Conservation (phyloP, 2,329 filamentous ascomycete genomes). For the Hysterium pulicare region DNA sequence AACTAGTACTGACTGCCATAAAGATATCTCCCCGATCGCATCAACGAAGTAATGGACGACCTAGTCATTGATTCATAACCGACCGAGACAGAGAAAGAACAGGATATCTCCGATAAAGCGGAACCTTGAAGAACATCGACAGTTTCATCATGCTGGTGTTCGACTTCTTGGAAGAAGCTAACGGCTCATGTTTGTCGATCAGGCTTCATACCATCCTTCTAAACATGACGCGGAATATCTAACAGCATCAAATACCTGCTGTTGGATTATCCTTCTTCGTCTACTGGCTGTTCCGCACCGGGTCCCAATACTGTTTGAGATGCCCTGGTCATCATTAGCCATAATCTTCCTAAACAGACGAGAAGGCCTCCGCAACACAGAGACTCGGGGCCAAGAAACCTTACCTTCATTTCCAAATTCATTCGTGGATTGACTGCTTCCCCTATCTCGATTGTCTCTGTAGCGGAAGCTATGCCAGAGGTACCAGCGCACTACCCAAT, state of each 20-base stretch:
- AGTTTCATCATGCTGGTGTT: neutral
- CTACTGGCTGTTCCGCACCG: neutral
- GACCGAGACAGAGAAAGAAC: neutral
- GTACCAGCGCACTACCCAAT: conserved; percentile 52
- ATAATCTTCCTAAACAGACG: too few species aligned
- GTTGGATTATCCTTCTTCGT: neutral
- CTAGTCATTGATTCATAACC: neutral
- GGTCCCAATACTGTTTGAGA: conserved; percentile 3
- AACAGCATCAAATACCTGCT: neutral
- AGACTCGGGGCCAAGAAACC: too few species aligned
- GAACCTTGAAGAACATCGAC: neutral
- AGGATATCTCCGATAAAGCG: neutral
- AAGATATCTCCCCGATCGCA: neutral
- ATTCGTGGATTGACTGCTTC: neutral
- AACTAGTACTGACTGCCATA: too few species aligned
- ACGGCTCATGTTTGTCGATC: too few species aligned
- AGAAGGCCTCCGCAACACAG: too few species aligned
- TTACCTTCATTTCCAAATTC: neutral
- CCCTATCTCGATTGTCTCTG: conserved; percentile 29
- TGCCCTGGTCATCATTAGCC: neutral
- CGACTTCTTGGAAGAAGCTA: too few species aligned
- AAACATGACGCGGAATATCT: too few species aligned
- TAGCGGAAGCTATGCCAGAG: conserved; percentile 53
- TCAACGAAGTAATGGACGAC: neutral
- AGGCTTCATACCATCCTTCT: too few species aligned